Percentiles rank a stretch among this genome's conserved stretches.
phyloP scores from a whole-genome alignment of 305 asterid species.

The Andrographis paniculata region DNA sequence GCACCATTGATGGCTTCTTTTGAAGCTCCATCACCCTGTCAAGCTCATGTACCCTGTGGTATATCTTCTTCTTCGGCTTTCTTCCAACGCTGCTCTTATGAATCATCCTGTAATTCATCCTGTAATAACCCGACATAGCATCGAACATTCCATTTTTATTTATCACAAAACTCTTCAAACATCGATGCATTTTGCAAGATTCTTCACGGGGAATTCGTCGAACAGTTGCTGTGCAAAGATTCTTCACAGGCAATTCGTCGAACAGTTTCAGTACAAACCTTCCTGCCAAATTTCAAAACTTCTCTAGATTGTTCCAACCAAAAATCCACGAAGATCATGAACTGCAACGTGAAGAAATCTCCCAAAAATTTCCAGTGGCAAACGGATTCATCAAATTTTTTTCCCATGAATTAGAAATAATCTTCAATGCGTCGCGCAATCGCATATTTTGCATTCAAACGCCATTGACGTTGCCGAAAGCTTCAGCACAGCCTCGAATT shows the following conservation, averaged over 20 bases:
- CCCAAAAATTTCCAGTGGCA: background rate
- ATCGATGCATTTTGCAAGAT: constrained; percentile 20
- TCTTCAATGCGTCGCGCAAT: too few relatives aligned
- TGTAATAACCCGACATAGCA: constrained; percentile 21
- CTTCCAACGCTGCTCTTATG: constrained; percentile 55
- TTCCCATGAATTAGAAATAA: too few relatives aligned
- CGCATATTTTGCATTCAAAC: too few relatives aligned
- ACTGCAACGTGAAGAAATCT: background rate
- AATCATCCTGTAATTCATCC: constrained; percentile 40
- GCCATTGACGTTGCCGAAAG: too few relatives aligned
- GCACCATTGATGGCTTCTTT: constrained; percentile 70
- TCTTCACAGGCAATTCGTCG: constrained; percentile 28
- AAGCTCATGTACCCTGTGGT: constrained; percentile 69
- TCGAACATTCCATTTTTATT: constrained; percentile 9
- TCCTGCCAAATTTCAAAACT: background rate
- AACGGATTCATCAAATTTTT: too few relatives aligned
- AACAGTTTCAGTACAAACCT: constrained; percentile 23
- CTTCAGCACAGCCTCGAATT: too few relatives aligned
- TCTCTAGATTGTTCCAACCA: background rate
- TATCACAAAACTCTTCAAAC: constrained; percentile 14
- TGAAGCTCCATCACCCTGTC: constrained; percentile 84
- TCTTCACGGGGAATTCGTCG: constrained; percentile 34
- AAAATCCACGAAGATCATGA: background rate
- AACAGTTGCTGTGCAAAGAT: constrained; percentile 22
- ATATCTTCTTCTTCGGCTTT: constrained; percentile 76